Evolutionary conservation across 306 rosid genomes (phyloP).

Genomic region (Citrullus colocynthis): DNA sequence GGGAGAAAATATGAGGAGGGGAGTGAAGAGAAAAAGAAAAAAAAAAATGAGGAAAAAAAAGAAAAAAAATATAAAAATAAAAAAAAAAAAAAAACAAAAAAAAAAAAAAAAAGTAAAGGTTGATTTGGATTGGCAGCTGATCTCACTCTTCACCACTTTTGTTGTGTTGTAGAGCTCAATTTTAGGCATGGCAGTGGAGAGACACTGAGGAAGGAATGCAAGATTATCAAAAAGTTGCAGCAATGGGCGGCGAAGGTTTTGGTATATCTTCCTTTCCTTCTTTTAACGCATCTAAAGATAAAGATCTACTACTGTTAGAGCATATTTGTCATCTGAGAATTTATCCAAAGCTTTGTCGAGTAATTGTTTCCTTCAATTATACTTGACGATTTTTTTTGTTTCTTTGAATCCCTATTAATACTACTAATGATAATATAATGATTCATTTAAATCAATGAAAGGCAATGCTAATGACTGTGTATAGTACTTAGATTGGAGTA

Average conservation of each 20-base stretch:
- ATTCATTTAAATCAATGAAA: neutral
- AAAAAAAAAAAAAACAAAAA: neutral
- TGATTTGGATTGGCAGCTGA: neutral
- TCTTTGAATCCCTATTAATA: neutral
- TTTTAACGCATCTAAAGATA: neutral
- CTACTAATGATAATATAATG: neutral
- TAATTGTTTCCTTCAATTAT: neutral
- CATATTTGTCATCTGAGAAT: conserved; percentile 1
- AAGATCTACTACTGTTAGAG: neutral
- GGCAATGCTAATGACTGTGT: neutral
- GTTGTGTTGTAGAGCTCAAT: neutral
- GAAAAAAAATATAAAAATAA: too few species aligned
- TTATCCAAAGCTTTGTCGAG: conserved; percentile 2
- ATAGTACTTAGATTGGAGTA: neutral
- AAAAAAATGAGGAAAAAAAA: neutral
- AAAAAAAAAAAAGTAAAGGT: neutral
- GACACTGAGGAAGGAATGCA: conserved; percentile 1
- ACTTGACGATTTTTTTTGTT: neutral
- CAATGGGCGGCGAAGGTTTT: conserved; percentile 61
- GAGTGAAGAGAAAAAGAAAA: neutral
- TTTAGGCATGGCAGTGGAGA: neutral
- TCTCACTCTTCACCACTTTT: neutral
- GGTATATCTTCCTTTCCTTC: conserved; percentile 55
- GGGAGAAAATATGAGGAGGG: too few species aligned
- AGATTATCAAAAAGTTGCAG: neutral